Evolutionary conservation across 345 rosid species (phyloP).

Genomic region (Fremontodendron californicum): DNA sequence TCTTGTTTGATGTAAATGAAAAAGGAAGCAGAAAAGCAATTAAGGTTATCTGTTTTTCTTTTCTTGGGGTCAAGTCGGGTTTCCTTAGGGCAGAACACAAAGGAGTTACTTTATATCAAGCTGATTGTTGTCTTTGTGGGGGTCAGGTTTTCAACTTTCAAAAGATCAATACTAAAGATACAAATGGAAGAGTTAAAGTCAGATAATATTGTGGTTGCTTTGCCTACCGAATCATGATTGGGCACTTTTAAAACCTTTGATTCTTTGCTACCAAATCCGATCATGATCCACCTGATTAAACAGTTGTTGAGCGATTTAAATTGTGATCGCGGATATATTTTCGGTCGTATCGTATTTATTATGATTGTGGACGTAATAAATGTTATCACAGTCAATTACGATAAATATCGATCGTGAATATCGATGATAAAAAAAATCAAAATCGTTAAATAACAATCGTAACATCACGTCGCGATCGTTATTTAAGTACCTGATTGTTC

Average conservation of each 20-base stretch:
- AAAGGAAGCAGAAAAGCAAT: not conserved
- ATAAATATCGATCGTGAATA: no score
- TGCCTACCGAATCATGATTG: constrained; percentile 22
- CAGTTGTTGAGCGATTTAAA: no score
- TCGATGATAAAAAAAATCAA: no score
- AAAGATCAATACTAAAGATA: not conserved
- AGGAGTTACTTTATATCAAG: not conserved
- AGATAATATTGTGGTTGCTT: not conserved
- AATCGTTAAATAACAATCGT: no score
- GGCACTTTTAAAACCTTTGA: not conserved
- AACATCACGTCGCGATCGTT: no score
- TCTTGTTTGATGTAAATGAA: not conserved
- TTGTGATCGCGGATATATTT: no score
- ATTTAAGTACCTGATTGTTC: no score
- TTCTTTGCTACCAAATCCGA: not conserved
- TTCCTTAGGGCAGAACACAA: not conserved
- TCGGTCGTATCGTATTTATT: no score
- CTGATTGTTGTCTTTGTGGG: not conserved
- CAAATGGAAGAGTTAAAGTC: not conserved
- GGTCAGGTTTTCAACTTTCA: constrained; percentile 16
- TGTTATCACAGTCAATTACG: no score
- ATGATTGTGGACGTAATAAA: no score
- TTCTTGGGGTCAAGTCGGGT: no score
- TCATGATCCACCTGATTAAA: not conserved
- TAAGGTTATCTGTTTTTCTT: no score